Percentiles rank a stretch among this genome's conserved stretches.
Evolutionary conservation across 441 rosid species (phyloP).

Genomic region (Aquilaria agallochum): DNA sequence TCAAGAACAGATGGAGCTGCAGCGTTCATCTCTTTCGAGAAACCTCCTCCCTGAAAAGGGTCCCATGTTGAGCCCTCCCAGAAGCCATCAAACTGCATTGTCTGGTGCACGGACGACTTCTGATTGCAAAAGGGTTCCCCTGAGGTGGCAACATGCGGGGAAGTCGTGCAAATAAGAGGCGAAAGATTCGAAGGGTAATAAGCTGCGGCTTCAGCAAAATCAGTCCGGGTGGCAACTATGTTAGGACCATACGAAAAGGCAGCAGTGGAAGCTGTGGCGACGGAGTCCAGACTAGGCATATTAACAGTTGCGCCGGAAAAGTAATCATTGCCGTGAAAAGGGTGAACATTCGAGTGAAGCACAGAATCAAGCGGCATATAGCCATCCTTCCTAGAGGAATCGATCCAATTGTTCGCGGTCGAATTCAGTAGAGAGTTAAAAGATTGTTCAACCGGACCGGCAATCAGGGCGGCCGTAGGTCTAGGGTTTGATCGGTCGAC

Average conservation of each 20-base stretch:
- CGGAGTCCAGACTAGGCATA: conserved; percentile 21
- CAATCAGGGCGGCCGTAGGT: conserved; percentile 21
- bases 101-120: conserved; percentile 19
- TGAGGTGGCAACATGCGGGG: conserved; percentile 21
- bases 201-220: conserved; percentile 27
- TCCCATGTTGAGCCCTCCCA: conserved; percentile 36
- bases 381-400: conserved; percentile 10
- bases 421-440: conserved; percentile 20
- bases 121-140: conserved; percentile 25
- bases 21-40: conserved; percentile 21
- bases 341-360: conserved; percentile 21
- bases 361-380: conserved; percentile 14
- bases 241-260: conserved; percentile 18
- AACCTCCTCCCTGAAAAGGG: conserved; percentile 24
- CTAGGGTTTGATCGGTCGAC: conserved; percentile 37
- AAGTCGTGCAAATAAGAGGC: conserved; percentile 17
- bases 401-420: conserved; percentile 19
- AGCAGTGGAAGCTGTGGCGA: conserved; percentile 16
- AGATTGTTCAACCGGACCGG: conserved; percentile 32
- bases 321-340: background rate
- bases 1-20: conserved; percentile 19
- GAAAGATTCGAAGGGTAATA: conserved; percentile 35
- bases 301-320: too few species aligned
- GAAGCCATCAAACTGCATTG: conserved; percentile 23
- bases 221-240: conserved; percentile 8